Evolutionary conservation across 2,329 filamentous ascomycete species (phyloP).

Genomic region (Fusarium tuaranense): DNA sequence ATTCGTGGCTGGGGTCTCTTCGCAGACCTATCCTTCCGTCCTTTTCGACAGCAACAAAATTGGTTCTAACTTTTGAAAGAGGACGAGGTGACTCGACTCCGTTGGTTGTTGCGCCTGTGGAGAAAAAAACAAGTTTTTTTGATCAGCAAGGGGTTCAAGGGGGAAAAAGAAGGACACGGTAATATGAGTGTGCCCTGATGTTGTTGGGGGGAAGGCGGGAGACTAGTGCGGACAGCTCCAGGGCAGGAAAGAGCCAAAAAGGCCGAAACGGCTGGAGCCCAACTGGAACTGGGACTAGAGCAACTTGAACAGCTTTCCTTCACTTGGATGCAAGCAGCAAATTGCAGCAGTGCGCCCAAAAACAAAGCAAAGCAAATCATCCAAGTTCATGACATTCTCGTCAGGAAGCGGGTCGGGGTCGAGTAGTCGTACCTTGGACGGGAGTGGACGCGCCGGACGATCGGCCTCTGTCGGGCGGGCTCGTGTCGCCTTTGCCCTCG

Average conservation of each 20-base stretch:
- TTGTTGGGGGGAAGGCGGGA: conserved; percentile 1
- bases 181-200: conserved; percentile 17
- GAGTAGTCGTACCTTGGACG: conserved; percentile 42
- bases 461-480: conserved; percentile 76
- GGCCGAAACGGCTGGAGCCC: conserved; percentile 8
- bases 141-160: conserved; percentile 38
- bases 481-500: conserved; percentile 76
- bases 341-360: conserved; percentile 22
- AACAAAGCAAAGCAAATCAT: conserved; percentile 13
- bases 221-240: conserved; percentile 34
- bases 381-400: conserved; percentile 10
- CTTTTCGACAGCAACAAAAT: conserved; percentile 79
- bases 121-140: conserved; percentile 31
- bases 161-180: conserved; percentile 32
- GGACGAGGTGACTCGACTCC: conserved; percentile 69
- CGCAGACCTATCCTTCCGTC: conserved; percentile 68
- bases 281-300: neutral
- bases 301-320: conserved; percentile 7
- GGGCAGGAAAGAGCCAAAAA: conserved; percentile 25
- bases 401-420: conserved; percentile 10
- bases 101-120: conserved; percentile 47
- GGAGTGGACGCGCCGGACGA: conserved; percentile 67
- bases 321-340: conserved; percentile 21
- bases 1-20: conserved; percentile 53
- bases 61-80: conserved; percentile 80